Conservation (phyloP, 257 asterid species). For the Galeopsis tetrahit region DNA sequence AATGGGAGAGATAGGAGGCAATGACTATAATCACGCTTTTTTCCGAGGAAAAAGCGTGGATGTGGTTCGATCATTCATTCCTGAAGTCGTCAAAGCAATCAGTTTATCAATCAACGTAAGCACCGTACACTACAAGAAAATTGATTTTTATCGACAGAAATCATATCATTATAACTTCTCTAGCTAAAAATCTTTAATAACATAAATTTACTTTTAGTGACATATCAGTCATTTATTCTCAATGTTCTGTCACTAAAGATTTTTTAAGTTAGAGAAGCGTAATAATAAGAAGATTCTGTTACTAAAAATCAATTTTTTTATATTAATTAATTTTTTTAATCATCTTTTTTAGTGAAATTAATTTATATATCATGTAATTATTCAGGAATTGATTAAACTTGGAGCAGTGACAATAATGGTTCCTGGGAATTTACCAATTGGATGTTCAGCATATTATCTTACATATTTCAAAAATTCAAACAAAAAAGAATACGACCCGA, state of each 20-base stretch:
- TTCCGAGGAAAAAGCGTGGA: constrained; percentile 1
- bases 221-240: no score
- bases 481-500: constrained; percentile 35
- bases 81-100: constrained; percentile 37
- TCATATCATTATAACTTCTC: no score
- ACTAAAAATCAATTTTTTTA: no score
- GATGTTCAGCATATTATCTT: constrained; percentile 45
- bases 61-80: constrained; percentile 30
- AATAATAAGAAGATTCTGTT: no score
- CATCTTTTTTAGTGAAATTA: no score
- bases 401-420: constrained; percentile 56
- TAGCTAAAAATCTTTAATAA: no score
- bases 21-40: constrained; percentile 46
- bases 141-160: no score
- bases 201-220: no score
- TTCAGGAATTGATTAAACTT: constrained; percentile 51
- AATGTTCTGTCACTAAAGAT: no score
- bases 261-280: no score
- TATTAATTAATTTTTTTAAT: neutral
- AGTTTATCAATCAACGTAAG: constrained; percentile 26
- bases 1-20: constrained; percentile 63
- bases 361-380: neutral
- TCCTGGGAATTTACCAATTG: constrained; percentile 57
- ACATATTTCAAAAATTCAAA: constrained; percentile 36
- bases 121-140: neutral